phyloP scores from a whole-genome alignment of 129 eudicot species.

The Escallonia herrerae region DNA sequence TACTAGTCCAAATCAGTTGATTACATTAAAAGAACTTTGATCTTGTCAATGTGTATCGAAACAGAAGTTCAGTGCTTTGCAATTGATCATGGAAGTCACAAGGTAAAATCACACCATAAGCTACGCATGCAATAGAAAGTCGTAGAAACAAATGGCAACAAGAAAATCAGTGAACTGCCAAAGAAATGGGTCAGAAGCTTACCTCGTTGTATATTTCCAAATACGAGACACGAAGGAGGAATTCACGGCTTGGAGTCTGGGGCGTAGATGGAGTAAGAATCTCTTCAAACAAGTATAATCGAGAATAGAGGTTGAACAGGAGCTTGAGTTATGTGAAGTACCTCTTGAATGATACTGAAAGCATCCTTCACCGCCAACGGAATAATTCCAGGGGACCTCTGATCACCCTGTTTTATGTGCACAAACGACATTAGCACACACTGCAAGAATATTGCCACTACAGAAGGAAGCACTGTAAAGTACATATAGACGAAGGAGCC shows the following conservation, averaged over 20 bases:
- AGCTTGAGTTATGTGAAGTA: constrained; percentile 14
- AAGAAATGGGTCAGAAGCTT: constrained; percentile 14
- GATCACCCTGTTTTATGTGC: constrained; percentile 71
- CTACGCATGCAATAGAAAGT: too few relatives aligned
- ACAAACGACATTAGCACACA: constrained; percentile 23
- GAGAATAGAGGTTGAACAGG: constrained; percentile 3
- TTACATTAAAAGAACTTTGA: background rate
- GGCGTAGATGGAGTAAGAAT: constrained; percentile 13
- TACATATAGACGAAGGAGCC: too few relatives aligned
- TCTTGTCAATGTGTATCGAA: constrained; percentile 2
- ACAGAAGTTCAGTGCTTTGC: constrained; percentile 3
- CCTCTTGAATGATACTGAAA: constrained; percentile 98
- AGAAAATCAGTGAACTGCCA: background rate
- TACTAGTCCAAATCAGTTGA: background rate
- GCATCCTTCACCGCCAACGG: constrained; percentile 98
- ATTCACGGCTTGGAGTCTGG: constrained; percentile 96
- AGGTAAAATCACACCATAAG: background rate
- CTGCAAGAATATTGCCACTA: constrained; percentile 6
- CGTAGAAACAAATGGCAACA: background rate
- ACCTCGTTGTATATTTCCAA: constrained; percentile 99
- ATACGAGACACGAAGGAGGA: constrained; percentile 94
- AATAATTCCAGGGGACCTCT: constrained; percentile 95
- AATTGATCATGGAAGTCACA: constrained; percentile 11
- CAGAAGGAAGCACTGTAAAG: too few relatives aligned
- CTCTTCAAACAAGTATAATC: constrained; percentile 13